Base-by-base conservation (phyloP, 768 basidiomycete species). In the Tulasnella sp. region DNA sequence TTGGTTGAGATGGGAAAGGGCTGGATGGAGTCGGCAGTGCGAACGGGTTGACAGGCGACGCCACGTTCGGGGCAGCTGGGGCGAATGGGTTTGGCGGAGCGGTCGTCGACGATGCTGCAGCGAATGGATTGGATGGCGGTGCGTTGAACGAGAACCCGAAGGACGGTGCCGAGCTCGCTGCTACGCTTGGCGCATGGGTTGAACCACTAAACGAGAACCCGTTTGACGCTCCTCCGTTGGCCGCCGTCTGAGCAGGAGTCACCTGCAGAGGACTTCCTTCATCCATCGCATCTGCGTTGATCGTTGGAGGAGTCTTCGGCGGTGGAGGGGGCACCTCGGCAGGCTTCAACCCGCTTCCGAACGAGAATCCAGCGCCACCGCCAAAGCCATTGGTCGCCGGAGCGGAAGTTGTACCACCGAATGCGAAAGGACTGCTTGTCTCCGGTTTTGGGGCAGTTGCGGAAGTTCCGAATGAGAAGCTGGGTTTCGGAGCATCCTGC, bases 1-100 rank as follows among this genome's bases (percentile, higher is more conserved):
- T 73, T 5, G 71, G 71, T 20, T 73, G 71, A 23, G 71, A 73
- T 23, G 40, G 40, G 71, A 73, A 73, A 11, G 71, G 71, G 71
- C 71, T 73, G 0, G 71, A 48, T 15, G 40, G 71, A 1, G 71
- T 37, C 16, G 71, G 71, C 20, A 26, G 71, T 13, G 39, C 71
- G 40, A 48, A 42, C 3, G 46, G 71, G 26, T 73, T 73, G 71
- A 13, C 71, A 39, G 46, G 46, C 20, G 40, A 42, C 23, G 40
- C n/a, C 11, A 32, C 37, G 39, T 15, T 40, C n/a, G 37, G 71
- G 71, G 71, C 37, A 16, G 40, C 40, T 5, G 71, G 37, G 0
- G 71, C 71, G 29, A 48, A 42, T 18, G 71, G 71, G 11, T 42
- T 48, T 42, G 71, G 15, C 29, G 71, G n/a, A 13, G 71, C 71